Evolutionary conservation across 805 yeast species (phyloP).

Genomic region (Teunomyces gatunensis): DNA sequence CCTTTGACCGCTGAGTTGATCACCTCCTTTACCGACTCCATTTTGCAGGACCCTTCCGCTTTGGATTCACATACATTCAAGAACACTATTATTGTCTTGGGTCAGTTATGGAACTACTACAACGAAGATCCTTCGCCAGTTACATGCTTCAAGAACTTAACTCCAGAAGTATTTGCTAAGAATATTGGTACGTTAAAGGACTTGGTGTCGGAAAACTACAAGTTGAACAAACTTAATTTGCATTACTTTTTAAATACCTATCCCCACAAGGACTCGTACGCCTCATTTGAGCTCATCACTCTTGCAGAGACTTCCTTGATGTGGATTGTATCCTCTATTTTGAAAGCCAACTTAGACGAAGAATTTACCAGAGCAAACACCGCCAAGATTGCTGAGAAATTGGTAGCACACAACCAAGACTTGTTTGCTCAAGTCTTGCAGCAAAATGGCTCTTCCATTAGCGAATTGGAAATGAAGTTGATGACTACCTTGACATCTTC

Average conservation of each 20-base stretch:
- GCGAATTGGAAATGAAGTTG: conserved; percentile 52
- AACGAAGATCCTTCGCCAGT: conserved; percentile 13
- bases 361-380: conserved; percentile 16
- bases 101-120: conserved; percentile 38
- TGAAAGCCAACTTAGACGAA: conserved; percentile 7
- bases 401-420: conserved; percentile 18
- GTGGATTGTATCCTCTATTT: conserved; percentile 7
- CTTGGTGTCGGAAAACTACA: conserved; percentile 24
- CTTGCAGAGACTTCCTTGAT: conserved; percentile 16
- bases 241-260: conserved; percentile 26
- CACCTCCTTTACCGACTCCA: conserved; percentile 31
- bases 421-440: conserved; percentile 20
- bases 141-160: conserved; percentile 19
- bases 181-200: conserved; percentile 7
- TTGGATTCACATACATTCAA: conserved; percentile 19
- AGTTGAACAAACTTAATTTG: conserved; percentile 29
- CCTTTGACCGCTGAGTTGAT: conserved; percentile 46
- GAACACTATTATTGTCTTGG: conserved; percentile 38
- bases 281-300: conserved; percentile 23
- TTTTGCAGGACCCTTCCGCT: conserved; percentile 24
- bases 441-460: conserved; percentile 16
- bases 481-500: conserved; percentile 55
- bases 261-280: conserved; percentile 17
- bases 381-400: conserved; percentile 19
- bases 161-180: conserved; percentile 22